A percentile compares a stretch with the other conserved stretches of the same genome.
Conservation (phyloP, 2,329 filamentous ascomycete species). For the Trichoderma koningii region DNA sequence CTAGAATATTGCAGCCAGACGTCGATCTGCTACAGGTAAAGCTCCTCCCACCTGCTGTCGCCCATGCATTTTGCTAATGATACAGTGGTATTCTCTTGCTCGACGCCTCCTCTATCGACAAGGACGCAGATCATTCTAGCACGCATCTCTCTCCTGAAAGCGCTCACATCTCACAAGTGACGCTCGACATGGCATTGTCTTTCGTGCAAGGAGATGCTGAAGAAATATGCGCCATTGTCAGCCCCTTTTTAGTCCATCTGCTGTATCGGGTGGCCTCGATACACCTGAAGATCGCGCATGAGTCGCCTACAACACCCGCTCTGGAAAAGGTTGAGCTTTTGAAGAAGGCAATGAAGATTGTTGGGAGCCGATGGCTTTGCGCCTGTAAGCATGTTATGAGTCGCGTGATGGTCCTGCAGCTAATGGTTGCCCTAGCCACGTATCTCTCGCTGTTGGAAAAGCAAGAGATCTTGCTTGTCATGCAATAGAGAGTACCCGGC, state of each 20-base stretch:
- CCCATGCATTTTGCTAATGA: background rate
- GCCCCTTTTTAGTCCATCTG: slow-evolving; percentile 14
- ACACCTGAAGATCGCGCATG: slow-evolving; percentile 4
- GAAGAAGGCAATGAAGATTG: background rate
- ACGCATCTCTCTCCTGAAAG: slow-evolving; percentile 1
- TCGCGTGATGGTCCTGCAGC: background rate
- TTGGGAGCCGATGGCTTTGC: slow-evolving; percentile 15
- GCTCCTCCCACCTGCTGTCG: too few relatives aligned
- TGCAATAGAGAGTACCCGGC: background rate
- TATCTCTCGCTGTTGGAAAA: slow-evolving; percentile 25
- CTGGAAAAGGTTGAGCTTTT: slow-evolving; percentile 1
- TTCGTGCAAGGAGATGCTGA: background rate
- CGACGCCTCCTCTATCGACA: background rate
- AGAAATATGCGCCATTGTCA: slow-evolving; percentile 9
- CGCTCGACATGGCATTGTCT: background rate
- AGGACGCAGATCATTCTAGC: background rate
- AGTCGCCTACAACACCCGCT: background rate
- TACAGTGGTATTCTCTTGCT: slow-evolving; percentile 18
- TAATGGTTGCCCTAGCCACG: background rate
- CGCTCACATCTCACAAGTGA: slow-evolving; percentile 2
- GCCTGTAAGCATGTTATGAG: background rate
- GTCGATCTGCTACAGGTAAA: slow-evolving; percentile 24
- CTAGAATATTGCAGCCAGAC: slow-evolving; percentile 26
- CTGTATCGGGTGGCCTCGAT: slow-evolving; percentile 16
- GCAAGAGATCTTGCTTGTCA: slow-evolving; percentile 21